Base-by-base conservation (phyloP, 306 rosid genomes). In the Rosa rugosa region DNA sequence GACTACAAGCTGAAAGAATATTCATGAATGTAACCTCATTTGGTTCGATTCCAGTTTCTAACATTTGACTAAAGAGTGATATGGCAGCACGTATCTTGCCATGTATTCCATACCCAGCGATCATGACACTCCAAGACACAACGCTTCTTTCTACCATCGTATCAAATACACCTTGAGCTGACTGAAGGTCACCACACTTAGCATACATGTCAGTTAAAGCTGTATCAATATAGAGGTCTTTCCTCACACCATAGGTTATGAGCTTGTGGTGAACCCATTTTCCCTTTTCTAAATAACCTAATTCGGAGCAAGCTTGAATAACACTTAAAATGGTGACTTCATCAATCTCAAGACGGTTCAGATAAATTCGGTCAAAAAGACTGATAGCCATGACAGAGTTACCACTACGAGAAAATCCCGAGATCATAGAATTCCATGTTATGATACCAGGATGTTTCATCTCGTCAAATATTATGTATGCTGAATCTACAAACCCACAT, bases 111-210 rank as follows among this genome's bases (percentile, higher is more conserved):
- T 91, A 93, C 34, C 92, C 94, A 23, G 91, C 89, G 80, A 94
- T 90, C 97, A 94, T 90, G 77, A 88, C 53, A 83, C 93, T 92
- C 99, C 99, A 94, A 46, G 99, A 89, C 41, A 92, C 99, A 69
- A 89, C 87, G 18, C 88, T 92, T 81, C 88, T 88, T 79, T 89
- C 93, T 0, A 87, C 72, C 87, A 92, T 91, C 83, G 47, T 82
- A 69, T 91, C 75, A 11, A 94, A 94, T 78, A 87, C 87, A 77
- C 59, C 38, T 82, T 63, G 76, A 1, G 97, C 93, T 53, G 90
- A 83, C 69, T 11, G 80, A 72, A 94, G 97, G 84, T 89, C 89
- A 78, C 99, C 97, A 64, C 91, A 91, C 73, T 94, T 94, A 13
- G 97, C 95, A 63, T 94, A 94, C 97, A 94, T 88, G 84, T 92